These are phyloP conservation scores for Apiospora saccharicola DNA, from an alignment of 2,329 filamentous ascomycete species.

Conservation along the genomic window DNA sequence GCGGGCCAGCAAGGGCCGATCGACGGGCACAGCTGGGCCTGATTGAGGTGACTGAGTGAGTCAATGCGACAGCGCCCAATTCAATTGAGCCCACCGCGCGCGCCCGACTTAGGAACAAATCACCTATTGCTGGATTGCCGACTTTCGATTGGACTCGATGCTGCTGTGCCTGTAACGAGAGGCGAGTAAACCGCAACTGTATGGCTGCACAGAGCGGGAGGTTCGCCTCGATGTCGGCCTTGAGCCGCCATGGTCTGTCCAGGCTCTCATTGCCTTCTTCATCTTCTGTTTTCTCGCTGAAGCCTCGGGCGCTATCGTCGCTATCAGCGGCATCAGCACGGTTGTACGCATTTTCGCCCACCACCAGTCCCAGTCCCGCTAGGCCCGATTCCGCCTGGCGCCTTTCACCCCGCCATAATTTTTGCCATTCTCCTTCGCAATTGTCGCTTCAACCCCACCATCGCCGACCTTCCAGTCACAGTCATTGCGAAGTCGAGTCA, in stretches of 20 bases:
- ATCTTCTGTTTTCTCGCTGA: not conserved
- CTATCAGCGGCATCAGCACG: not conserved
- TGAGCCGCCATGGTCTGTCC: not conserved
- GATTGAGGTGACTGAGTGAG: not conserved
- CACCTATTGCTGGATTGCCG: not conserved
- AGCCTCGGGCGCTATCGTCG: not conserved
- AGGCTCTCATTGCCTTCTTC: not conserved
- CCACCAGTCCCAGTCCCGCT: not conserved
- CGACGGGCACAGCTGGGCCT: not conserved
- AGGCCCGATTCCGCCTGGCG: slow-evolving; percentile 24
- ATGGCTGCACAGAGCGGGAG: no score
- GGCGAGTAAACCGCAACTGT: not conserved
- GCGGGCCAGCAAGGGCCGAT: not conserved
- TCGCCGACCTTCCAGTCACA: slow-evolving; percentile 22
- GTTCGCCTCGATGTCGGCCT: not conserved
- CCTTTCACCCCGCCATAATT: slow-evolving; percentile 29
- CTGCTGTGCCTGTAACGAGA: not conserved
- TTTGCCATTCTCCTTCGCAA: slow-evolving; percentile 13
- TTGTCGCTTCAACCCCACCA: slow-evolving; percentile 27
- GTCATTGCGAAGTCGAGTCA: not conserved
- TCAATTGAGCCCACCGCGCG: not conserved
- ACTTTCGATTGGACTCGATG: not conserved
- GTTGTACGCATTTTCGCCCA: not conserved
- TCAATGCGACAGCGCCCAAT: slow-evolving; percentile 5
- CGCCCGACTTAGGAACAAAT: slow-evolving; percentile 1